These are phyloP conservation scores for Prinsepia uniflora DNA, from an alignment of 306 rosid genomes.

Conservation along the genomic window DNA sequence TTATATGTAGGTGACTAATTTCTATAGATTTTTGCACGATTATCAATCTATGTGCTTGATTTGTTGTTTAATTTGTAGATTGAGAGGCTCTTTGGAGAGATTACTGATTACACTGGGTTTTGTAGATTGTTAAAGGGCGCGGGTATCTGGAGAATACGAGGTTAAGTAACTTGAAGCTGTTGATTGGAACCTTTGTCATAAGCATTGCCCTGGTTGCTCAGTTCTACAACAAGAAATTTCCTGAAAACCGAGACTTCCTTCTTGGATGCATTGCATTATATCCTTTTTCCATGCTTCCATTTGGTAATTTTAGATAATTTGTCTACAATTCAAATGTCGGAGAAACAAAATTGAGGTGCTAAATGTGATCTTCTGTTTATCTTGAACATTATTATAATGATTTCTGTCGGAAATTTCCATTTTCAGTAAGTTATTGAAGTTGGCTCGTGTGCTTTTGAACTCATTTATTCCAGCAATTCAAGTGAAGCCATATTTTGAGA, in stretches of 20 bases:
- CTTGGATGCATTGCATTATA: conserved; percentile 19
- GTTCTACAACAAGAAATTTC: conserved; percentile 23
- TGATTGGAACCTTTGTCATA: conserved; percentile 14
- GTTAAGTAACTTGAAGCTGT: conserved; percentile 15
- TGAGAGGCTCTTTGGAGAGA: neutral
- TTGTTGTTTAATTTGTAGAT: neutral
- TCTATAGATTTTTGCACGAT: neutral
- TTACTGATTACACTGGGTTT: neutral
- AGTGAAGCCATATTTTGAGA: neutral
- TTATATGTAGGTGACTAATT: too few species aligned
- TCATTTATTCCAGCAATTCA: neutral
- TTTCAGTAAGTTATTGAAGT: neutral
- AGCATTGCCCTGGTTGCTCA: conserved; percentile 22
- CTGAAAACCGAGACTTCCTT: conserved; percentile 10
- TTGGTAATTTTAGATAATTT: neutral
- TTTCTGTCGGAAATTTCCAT: neutral
- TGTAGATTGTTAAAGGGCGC: conserved; percentile 16
- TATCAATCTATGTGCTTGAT: neutral
- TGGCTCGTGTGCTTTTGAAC: neutral
- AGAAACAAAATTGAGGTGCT: neutral
- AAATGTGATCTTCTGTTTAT: neutral
- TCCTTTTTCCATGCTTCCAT: conserved; percentile 4
- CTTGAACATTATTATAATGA: neutral
- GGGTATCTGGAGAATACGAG: conserved; percentile 20
- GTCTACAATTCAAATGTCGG: neutral